Percentiles rank a stretch among this genome's conserved stretches.
phyloP scores from a whole-genome alignment of 2,329 filamentous ascomycete genomes.

The Phaeosphaeria sp. region DNA sequence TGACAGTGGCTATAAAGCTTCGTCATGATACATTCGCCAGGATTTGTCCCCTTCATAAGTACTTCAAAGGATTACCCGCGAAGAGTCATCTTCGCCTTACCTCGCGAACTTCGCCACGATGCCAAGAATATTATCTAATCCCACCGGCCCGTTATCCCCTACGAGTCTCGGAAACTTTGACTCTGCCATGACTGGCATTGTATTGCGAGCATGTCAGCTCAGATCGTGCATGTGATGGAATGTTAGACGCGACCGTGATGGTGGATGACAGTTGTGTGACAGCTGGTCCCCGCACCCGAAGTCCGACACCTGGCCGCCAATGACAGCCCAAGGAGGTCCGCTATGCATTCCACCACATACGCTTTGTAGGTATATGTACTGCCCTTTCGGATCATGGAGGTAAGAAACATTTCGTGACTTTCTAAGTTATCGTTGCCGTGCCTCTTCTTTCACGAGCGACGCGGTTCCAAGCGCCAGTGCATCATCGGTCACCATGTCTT shows the following conservation, averaged over 20 bases:
- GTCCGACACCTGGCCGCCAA: conserved; percentile 19
- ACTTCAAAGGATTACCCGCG: not conserved
- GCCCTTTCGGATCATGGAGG: not conserved
- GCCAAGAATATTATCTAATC: not conserved
- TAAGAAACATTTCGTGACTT: not conserved
- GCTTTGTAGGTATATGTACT: not conserved
- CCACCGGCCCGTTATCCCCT: not conserved
- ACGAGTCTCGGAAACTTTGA: not conserved
- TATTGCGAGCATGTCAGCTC: not conserved
- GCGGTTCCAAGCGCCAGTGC: not conserved
- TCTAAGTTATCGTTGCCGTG: not conserved
- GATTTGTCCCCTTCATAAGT: not conserved
- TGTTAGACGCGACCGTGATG: not conserved
- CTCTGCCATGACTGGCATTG: not conserved
- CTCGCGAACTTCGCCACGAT: not conserved
- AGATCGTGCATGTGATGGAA: not conserved
- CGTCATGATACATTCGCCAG: not conserved
- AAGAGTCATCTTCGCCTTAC: not conserved
- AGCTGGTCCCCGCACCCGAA: conserved; percentile 23
- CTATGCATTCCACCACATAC: not conserved
- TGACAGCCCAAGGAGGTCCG: conserved; percentile 8
- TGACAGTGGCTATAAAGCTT: not conserved
- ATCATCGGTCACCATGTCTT: conserved; percentile 16
- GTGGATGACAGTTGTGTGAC: not conserved
- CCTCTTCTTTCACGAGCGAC: not conserved